Base-by-base conservation (phyloP, 1,284 basidiomycete genomes). In the Malassezia obtusa region DNA sequence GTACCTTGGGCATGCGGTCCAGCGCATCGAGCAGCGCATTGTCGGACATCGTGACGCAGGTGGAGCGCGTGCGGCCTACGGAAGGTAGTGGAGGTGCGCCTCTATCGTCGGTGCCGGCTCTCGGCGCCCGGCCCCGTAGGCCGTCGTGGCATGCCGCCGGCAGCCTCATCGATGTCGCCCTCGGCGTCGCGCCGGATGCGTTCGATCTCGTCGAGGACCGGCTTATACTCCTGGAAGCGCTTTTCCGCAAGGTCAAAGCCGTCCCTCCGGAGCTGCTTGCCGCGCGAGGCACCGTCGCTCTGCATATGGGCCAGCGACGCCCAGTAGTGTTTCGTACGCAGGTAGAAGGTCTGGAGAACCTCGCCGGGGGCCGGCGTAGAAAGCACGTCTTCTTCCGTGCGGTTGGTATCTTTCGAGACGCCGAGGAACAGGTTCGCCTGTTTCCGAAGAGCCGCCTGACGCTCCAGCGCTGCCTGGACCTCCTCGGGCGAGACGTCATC, bases 291-390 rank as follows among this genome's bases (percentile, higher is more conserved):
- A 45, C 79, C 82, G 4, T 75, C 76, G 24, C 53, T 58, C 24
- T 65, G 57, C 14, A 75, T 75, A 50, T 82, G 79, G 3, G 86
- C 89, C 57, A 82, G 84, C 49, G 83, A 81, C 0, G 85, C 80
- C 89, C 89, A 94, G 69, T 86, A 84, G 45, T 44, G 54, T 25
- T 68, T 68, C 4, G 64, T 84, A 6, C 89, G 81, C 11, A 84
- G 82, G 68, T 90, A 94, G 75, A 92, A 92, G 73, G 80, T 79
- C 0, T 86, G 83, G 7, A 92, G 75, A 0, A 84, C 87, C 73
- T 94, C 90, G n/a, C 88, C 87, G 0, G 89, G 87, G 6, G 85
- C 78, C 0, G 90, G 90, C 0, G 89, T 91, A 55, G 84, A 85
- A 38, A 88, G 70, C 0, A 82, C 75, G 59, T 90, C 88, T 64